These are phyloP conservation scores for Camellia oleifera DNA, from an alignment of 179 eudicot species.

Conservation along the genomic window DNA sequence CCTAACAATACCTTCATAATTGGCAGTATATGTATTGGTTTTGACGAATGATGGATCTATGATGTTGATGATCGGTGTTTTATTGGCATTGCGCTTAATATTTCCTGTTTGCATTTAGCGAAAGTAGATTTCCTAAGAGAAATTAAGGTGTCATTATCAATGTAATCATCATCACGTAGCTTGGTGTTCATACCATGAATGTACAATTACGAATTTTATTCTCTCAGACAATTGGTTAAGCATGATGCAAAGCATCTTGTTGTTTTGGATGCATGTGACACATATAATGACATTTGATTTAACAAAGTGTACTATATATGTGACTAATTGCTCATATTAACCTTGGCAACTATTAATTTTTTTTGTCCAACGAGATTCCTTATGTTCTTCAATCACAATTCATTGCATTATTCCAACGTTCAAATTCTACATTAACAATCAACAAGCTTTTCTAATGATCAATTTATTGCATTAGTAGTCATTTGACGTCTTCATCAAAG, in stretches of 20 bases:
- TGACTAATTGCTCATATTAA: not conserved
- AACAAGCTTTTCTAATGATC: not conserved
- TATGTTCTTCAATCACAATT: not conserved
- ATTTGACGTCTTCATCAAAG: conserved; percentile 1
- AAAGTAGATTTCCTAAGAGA: not conserved
- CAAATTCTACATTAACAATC: not conserved
- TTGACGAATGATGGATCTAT: no score
- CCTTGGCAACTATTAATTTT: not conserved
- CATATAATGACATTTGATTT: not conserved
- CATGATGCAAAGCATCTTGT: not conserved
- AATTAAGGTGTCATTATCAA: conserved; percentile 1
- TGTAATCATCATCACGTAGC: not conserved
- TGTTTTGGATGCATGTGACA: not conserved
- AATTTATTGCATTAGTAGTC: not conserved
- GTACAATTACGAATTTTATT: not conserved
- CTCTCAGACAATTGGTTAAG: not conserved
- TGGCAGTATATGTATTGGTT: no score
- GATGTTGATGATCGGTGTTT: no score
- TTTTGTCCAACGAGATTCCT: not conserved
- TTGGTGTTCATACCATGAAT: not conserved
- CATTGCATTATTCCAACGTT: no score
- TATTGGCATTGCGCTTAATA: not conserved
- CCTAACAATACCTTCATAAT: no score
- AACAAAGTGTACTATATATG: not conserved
- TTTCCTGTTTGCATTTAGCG: not conserved